These are phyloP conservation scores for Discostella pseudostelligera DNA, from an alignment of 108 stramenopile genomes.

Conservation along the genomic window DNA sequence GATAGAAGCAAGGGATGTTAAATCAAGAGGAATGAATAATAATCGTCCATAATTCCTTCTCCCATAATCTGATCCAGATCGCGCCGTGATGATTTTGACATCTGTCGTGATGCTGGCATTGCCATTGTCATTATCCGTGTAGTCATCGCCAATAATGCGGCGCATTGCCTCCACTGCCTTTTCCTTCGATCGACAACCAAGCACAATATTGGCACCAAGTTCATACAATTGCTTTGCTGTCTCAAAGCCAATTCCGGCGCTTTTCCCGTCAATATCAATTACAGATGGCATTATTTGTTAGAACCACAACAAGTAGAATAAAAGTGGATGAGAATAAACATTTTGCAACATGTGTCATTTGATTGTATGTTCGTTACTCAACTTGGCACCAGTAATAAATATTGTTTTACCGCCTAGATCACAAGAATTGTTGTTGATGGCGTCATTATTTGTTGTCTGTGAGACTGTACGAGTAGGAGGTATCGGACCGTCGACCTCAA, in stretches of 20 bases:
- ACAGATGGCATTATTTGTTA: background rate
- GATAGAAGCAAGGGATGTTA: conserved; percentile 56
- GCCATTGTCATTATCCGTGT: background rate
- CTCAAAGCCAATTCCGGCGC: conserved; percentile 58
- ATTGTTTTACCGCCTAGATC: conserved; percentile 30
- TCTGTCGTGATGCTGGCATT: background rate
- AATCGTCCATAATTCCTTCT: conserved; percentile 20
- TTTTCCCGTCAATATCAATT: background rate
- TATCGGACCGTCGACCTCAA: conserved; percentile 27
- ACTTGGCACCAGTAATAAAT: conserved; percentile 54
- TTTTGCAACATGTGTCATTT: background rate
- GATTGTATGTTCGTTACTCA: no score
- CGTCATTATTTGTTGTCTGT: background rate
- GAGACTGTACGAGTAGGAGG: conserved; percentile 5
- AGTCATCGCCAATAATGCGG: conserved; percentile 27
- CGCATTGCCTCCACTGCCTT: conserved; percentile 60
- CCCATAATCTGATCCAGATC: background rate
- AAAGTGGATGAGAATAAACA: background rate
- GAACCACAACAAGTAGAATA: background rate
- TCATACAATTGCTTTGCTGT: conserved; percentile 68
- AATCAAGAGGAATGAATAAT: conserved; percentile 56
- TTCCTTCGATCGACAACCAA: conserved; percentile 64
- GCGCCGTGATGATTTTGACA: conserved; percentile 1
- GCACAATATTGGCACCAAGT: conserved; percentile 69
- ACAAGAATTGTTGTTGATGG: background rate